Evolutionary conservation across 2,329 filamentous ascomycete genomes (phyloP).

Genomic region (Cercospora citrullina): DNA sequence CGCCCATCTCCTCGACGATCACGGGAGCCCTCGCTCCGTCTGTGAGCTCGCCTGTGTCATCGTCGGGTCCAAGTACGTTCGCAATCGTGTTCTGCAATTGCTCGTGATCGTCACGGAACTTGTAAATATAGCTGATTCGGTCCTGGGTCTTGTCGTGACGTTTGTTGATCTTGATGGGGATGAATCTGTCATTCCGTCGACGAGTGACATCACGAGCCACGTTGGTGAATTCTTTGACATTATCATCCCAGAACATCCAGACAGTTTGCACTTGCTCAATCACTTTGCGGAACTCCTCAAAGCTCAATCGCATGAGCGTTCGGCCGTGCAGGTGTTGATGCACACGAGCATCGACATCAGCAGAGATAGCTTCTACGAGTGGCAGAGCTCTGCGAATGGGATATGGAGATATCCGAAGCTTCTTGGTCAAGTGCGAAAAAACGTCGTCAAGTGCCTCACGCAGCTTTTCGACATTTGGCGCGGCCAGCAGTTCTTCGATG

Average conservation of each 20-base stretch:
- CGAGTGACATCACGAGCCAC: constrained; percentile 93
- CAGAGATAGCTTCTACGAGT: constrained; percentile 95
- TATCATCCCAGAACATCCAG: constrained; percentile 92
- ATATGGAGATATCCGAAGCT: constrained; percentile 93
- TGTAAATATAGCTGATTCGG: constrained; percentile 87
- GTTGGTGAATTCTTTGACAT: constrained; percentile 96
- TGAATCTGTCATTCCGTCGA: constrained; percentile 94
- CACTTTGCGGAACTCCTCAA: constrained; percentile 80
- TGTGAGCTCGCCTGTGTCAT: constrained; percentile 54
- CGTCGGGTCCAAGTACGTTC: constrained; percentile 79
- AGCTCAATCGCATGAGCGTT: constrained; percentile 87
- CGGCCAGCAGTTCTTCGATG: constrained; percentile 88
- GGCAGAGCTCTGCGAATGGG: constrained; percentile 87
- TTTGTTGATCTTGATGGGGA: constrained; percentile 92
- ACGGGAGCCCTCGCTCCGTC: constrained; percentile 63
- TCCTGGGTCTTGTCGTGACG: constrained; percentile 87
- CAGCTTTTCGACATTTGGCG: constrained; percentile 83
- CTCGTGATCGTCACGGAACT: constrained; percentile 95
- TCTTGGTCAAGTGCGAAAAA: constrained; percentile 95
- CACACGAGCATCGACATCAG: constrained; percentile 82
- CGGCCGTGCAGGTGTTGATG: constrained; percentile 83
- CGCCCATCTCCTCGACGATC: constrained; percentile 89
- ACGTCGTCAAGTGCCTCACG: constrained; percentile 87
- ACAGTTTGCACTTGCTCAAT: constrained; percentile 83
- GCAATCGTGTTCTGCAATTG: constrained; percentile 95